phyloP scores from a whole-genome alignment of 2,329 filamentous ascomycete genomes.

The Fusarium pseudonygamai region DNA sequence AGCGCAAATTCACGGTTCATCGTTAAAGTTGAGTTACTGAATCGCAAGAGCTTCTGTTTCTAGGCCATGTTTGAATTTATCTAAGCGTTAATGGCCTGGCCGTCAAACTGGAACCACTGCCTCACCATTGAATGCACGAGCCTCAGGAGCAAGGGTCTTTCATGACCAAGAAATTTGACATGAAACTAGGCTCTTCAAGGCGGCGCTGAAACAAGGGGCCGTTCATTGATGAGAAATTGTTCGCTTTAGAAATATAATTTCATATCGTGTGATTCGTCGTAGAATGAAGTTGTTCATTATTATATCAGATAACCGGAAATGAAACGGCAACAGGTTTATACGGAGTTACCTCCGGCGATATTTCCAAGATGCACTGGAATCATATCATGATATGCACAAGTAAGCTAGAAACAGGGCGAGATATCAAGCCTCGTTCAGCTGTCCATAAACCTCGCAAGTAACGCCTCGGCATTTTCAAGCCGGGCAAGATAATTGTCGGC shows the following conservation, averaged over 20 bases:
- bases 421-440: conserved; percentile 4
- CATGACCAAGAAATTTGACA: conserved; percentile 19
- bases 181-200: conserved; percentile 10
- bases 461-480: neutral
- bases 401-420: neutral
- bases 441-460: neutral
- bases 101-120: conserved; percentile 21
- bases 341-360: neutral
- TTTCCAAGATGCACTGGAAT: neutral
- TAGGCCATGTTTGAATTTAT: neutral
- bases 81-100: conserved; percentile 1
- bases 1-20: conserved; percentile 7
- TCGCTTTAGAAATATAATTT: neutral
- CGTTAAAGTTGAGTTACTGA: neutral
- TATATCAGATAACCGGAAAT: neutral
- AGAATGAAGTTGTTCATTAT: neutral
- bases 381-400: neutral
- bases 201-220: conserved; percentile 34
- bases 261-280: neutral
- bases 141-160: conserved; percentile 6
- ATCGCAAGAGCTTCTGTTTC: conserved; percentile 6
- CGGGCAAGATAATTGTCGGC: neutral
- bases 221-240: neutral
- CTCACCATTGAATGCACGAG: conserved; percentile 38
- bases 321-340: neutral